Percentiles rank a stretch among this genome's conserved stretches.
phyloP scores from a whole-genome alignment of 2,329 filamentous ascomycete genomes.

The Sclerotinia minor region DNA sequence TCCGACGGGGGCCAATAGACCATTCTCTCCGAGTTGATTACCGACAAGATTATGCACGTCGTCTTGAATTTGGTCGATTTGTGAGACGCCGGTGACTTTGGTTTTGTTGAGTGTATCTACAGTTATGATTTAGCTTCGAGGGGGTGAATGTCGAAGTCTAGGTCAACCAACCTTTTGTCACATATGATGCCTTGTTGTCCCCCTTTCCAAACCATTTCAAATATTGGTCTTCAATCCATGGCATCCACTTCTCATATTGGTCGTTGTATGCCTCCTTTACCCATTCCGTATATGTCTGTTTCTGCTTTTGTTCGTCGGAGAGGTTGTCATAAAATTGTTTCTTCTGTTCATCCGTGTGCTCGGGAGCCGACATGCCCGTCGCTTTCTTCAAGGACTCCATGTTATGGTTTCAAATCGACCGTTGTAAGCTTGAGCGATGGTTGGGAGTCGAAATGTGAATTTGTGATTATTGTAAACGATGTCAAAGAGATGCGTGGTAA shows the following conservation, averaged over 20 bases:
- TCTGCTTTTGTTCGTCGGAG: constrained; percentile 30
- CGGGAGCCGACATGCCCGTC: background rate
- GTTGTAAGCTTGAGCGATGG: background rate
- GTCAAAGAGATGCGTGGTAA: background rate
- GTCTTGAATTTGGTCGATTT: constrained; percentile 23
- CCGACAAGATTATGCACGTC: constrained; percentile 36
- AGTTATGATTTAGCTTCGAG: background rate
- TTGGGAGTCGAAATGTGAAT: background rate
- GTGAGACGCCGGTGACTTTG: constrained; percentile 66
- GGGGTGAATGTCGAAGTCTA: background rate
- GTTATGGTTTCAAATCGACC: background rate
- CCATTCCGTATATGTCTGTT: constrained; percentile 52
- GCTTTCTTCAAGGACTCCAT: constrained; percentile 18
- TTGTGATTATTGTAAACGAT: background rate
- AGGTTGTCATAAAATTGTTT: constrained; percentile 30
- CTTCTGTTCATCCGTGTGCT: constrained; percentile 32
- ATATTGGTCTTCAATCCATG: constrained; percentile 74
- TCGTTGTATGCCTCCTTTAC: constrained; percentile 63
- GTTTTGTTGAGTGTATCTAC: constrained; percentile 66
- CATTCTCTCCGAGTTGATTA: constrained; percentile 67
- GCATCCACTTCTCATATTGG: constrained; percentile 74
- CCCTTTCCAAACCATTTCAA: constrained; percentile 68
- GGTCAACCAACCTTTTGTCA: constrained; percentile 58
- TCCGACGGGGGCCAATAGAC: constrained; percentile 63
- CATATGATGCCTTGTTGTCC: constrained; percentile 74